phyloP scores from a whole-genome alignment of 441 rosid species.

The Iberis amara region DNA sequence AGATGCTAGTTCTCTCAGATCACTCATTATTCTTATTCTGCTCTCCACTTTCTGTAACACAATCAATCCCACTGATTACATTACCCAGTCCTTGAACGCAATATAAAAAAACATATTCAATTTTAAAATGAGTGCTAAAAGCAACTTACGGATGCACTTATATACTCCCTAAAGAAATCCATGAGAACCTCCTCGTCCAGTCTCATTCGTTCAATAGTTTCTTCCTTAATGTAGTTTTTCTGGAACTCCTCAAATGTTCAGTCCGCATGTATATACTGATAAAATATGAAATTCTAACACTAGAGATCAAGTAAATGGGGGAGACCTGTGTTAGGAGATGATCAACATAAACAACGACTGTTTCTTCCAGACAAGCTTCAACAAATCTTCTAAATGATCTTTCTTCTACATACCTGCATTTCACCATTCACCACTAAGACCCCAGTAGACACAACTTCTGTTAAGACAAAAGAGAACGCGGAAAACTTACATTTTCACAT shows the following conservation, averaged over 20 bases:
- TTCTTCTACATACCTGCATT: conserved; percentile 86
- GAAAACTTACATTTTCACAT: conserved; percentile 84
- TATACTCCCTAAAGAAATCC: conserved; percentile 94
- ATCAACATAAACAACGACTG: conserved; percentile 77
- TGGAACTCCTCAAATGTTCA: conserved; percentile 30
- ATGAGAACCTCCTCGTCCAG: conserved; percentile 92
- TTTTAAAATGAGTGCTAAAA: too few relatives aligned
- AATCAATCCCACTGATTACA: conserved; percentile 11
- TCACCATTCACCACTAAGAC: conserved; percentile 24
- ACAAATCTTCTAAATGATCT: conserved; percentile 95
- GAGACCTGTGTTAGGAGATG: conserved; percentile 85
- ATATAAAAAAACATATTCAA: too few relatives aligned
- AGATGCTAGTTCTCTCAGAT: conserved; percentile 96
- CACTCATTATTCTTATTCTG: conserved; percentile 79
- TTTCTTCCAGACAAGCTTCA: conserved; percentile 95
- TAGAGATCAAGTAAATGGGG: not conserved
- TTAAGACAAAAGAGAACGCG: not conserved
- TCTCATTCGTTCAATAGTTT: conserved; percentile 95
- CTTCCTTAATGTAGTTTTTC: conserved; percentile 92
- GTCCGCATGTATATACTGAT: conserved; percentile 18
- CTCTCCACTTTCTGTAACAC: conserved; percentile 79
- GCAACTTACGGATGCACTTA: conserved; percentile 75
- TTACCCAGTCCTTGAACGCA: too few relatives aligned
- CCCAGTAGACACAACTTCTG: conserved; percentile 1
- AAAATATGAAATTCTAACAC: conserved; percentile 15